Conservation (phyloP, 805 yeast genomes). For the Tetrapisispora iriomotensis region DNA sequence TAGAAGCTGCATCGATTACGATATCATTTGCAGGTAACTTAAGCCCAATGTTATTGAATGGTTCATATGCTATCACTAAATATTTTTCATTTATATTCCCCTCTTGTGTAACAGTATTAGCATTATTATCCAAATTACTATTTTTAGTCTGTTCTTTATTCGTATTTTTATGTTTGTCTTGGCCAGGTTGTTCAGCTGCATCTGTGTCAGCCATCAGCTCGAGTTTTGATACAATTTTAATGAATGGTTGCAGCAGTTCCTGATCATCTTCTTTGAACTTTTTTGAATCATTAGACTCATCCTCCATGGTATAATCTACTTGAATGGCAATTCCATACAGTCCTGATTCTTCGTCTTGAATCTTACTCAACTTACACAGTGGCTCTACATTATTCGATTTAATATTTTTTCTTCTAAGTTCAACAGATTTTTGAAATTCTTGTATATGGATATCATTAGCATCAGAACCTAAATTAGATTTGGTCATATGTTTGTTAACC, state of each 20-base stretch:
- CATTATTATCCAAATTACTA: neutral
- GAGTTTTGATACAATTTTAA: constrained; percentile 62
- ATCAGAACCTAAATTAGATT: neutral
- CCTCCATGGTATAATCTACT: constrained; percentile 35
- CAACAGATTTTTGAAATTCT: constrained; percentile 18
- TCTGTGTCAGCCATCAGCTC: constrained; percentile 52
- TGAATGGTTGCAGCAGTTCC: constrained; percentile 41
- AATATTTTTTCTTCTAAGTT: constrained; percentile 7
- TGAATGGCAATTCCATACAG: constrained; percentile 59
- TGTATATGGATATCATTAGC: constrained; percentile 24
- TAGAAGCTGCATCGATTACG: constrained; percentile 25
- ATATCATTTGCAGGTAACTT: constrained; percentile 54
- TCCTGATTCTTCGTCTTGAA: constrained; percentile 50
- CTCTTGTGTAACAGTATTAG: constrained; percentile 1
- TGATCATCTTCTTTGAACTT: neutral
- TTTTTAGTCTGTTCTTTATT: neutral
- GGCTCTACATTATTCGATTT: constrained; percentile 37
- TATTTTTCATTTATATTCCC: constrained; percentile 34
- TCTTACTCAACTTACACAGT: constrained; percentile 53
- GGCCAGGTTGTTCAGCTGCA: constrained; percentile 10
- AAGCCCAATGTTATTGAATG: constrained; percentile 73
- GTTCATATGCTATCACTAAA: constrained; percentile 76
- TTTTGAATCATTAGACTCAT: constrained; percentile 26
- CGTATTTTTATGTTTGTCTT: neutral
- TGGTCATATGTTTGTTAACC: constrained; percentile 12